Base-by-base conservation (phyloP, 148 eudicot genomes). In the Rhododendron williamsianum region DNA sequence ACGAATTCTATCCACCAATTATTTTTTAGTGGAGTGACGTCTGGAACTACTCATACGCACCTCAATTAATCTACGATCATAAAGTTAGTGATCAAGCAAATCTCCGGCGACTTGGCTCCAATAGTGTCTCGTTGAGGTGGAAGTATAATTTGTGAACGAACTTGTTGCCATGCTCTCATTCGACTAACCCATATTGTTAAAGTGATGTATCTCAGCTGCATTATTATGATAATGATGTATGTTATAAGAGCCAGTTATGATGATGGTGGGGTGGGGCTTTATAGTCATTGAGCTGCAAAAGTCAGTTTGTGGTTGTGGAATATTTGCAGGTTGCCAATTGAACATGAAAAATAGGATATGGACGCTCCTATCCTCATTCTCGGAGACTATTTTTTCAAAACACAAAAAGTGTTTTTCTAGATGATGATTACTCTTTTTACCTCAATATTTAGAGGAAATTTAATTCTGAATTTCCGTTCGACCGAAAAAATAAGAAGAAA, bases 301-400 rank as follows among this genome's bases (percentile, higher is more conserved):
- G 74, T 69, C 74, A 69, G 74, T 69, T 30, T 69, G 74, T 27
- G 74, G 74, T 69, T 69, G 74, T 69, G 38, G 74, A 69, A 69
- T 69, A 69, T 69, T 69, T 36, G 74, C 74, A 69, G 18, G 15
- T 63, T 63, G 69, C 27, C 27, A 56, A 23, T 63, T 27, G 74
- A 69, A 30, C 18, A 69, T 12, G 36, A 27, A 30, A 69, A 69
- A 69, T 3, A 69, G 30, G 36, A 69, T 69, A 9, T 69, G 74
- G 74, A 69, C 74, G 74, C 74, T 69, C 74, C 38, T 69, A 27
- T 25, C 74, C 74, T 3, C 35, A 69, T 69, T 30, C 35, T 12
- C 6, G 3, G 36, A 27, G 36, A 19, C 36, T 69, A 10, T 3
- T 30, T 69, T 67, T 69, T 58, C 72, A 69, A 69, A 69, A 25